Evolutionary conservation across 768 basidiomycete species (phyloP).

Genomic region (Trametes villosa): DNA sequence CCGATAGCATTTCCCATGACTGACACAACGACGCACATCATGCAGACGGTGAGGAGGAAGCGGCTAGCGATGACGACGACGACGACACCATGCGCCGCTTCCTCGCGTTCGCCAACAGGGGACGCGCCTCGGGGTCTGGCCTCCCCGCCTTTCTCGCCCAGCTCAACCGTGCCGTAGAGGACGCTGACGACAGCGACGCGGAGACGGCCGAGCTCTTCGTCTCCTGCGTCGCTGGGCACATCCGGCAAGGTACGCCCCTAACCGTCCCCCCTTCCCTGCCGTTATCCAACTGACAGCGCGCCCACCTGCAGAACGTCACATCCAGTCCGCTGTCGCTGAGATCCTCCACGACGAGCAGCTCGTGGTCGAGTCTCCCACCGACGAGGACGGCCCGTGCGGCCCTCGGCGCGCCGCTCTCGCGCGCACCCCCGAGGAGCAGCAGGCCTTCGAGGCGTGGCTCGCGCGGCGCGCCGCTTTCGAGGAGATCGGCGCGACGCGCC

Average conservation of each 20-base stretch:
- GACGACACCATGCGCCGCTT: slow-evolving; percentile 6
- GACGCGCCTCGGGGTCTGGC: slow-evolving; percentile 9
- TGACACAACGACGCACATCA: background rate
- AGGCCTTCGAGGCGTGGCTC: background rate
- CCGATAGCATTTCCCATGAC: too few relatives aligned
- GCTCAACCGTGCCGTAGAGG: background rate
- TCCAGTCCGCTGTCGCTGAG: background rate
- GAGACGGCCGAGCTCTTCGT: background rate
- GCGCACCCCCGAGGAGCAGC: background rate
- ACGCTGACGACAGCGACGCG: background rate
- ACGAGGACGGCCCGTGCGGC: too few relatives aligned
- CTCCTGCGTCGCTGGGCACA: background rate
- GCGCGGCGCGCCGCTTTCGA: background rate
- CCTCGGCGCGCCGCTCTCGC: too few relatives aligned
- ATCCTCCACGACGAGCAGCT: background rate
- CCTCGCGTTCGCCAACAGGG: slow-evolving; percentile 7
- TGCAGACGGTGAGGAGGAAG: background rate
- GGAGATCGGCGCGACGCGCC: background rate
- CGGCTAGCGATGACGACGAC: background rate
- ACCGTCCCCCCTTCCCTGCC: background rate
- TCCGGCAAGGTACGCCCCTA: background rate
- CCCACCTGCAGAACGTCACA: background rate
- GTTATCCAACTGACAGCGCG: background rate
- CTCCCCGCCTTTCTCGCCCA: slow-evolving; percentile 2
- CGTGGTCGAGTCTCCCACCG: too few relatives aligned